Evolutionary conservation across 2,329 filamentous ascomycete species (phyloP).

Genomic region (Pseudogymnoascus sp.): DNA sequence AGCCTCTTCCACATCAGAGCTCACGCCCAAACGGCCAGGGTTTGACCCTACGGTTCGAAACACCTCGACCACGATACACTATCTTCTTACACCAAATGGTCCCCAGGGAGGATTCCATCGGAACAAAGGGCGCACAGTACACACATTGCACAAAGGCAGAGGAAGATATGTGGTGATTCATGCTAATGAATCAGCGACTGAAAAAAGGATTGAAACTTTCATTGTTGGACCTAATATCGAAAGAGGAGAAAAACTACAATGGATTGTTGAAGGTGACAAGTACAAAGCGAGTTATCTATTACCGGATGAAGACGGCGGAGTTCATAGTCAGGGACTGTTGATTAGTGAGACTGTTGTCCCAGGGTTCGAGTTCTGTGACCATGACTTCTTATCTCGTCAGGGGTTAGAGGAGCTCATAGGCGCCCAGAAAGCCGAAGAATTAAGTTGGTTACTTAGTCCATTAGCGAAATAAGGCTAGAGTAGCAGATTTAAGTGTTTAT

Average conservation of each 20-base stretch:
- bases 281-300: constrained; percentile 58
- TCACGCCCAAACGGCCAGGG: constrained; percentile 30
- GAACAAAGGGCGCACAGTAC: constrained; percentile 53
- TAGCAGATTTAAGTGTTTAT: too few relatives aligned
- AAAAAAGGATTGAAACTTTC: constrained; percentile 52
- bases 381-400: constrained; percentile 53
- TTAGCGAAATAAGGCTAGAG: constrained; percentile 16
- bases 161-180: constrained; percentile 59
- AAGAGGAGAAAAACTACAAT: constrained; percentile 54
- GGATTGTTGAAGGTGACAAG: constrained; percentile 60
- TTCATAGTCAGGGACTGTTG: constrained; percentile 43
- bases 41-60: constrained; percentile 38
- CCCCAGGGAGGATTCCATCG: constrained; percentile 55
- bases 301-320: constrained; percentile 32
- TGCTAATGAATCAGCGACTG: constrained; percentile 36
- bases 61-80: constrained; percentile 55
- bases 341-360: constrained; percentile 62
- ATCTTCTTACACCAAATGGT: constrained; percentile 49
- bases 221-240: constrained; percentile 51
- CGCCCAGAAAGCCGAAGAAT: constrained; percentile 38
- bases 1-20: constrained; percentile 30
- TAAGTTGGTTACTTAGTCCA: constrained; percentile 39
- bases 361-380: constrained; percentile 59
- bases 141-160: constrained; percentile 55
- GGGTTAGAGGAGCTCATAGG: constrained; percentile 45